Conservation (phyloP, 805 yeast species). For the Metschnikowia drakensbergensis region DNA sequence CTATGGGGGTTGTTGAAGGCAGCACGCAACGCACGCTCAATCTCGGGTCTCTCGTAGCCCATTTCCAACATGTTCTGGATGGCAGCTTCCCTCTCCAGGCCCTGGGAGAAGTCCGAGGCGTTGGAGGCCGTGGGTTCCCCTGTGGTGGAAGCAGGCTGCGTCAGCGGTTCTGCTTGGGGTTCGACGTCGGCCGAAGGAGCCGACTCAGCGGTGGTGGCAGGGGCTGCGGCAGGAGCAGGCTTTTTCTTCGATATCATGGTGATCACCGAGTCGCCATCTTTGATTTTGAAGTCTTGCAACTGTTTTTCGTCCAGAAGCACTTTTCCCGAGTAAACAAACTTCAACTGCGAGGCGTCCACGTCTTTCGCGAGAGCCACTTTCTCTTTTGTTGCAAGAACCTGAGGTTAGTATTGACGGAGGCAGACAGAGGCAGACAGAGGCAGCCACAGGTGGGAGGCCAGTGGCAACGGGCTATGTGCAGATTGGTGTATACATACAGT, state of each 20-base stretch:
- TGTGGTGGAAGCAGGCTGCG: not conserved
- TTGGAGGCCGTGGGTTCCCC: constrained; percentile 17
- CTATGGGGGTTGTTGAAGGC: constrained; percentile 97
- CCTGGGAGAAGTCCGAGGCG: constrained; percentile 65
- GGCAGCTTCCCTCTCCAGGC: constrained; percentile 73
- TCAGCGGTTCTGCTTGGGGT: not conserved
- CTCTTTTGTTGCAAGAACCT: constrained; percentile 66
- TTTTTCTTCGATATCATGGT: constrained; percentile 71
- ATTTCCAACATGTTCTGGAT: constrained; percentile 84
- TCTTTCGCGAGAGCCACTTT: constrained; percentile 64
- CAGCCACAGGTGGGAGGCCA: too few relatives aligned
- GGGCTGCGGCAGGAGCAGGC: constrained; percentile 21
- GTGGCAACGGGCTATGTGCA: too few relatives aligned
- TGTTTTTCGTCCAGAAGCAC: constrained; percentile 82
- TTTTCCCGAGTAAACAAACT: constrained; percentile 88
- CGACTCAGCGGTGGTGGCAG: constrained; percentile 24
- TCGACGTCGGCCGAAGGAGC: constrained; percentile 6
- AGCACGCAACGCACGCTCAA: constrained; percentile 86
- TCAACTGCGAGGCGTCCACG: constrained; percentile 70
- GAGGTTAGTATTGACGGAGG: constrained; percentile 9
- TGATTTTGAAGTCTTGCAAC: constrained; percentile 67
- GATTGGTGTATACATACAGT: constrained; percentile 44
- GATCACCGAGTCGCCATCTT: constrained; percentile 83
- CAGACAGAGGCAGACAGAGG: too few relatives aligned
- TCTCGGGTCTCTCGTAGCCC: constrained; percentile 90